Evolutionary conservation across 257 asterid genomes (phyloP).

Genomic region (Jacaranda mimosifolia): DNA sequence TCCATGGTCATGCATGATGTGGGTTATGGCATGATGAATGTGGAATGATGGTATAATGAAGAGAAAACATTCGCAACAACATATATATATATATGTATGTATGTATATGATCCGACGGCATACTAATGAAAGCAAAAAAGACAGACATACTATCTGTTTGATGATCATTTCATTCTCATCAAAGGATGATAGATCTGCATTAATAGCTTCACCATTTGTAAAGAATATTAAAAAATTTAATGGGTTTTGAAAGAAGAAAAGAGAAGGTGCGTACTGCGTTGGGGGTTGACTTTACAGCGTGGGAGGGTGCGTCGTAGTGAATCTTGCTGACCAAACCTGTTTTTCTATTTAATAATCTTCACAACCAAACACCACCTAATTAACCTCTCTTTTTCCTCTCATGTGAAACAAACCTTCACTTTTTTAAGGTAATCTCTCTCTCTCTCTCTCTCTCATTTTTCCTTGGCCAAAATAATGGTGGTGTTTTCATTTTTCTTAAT

Average conservation of each 20-base stretch:
- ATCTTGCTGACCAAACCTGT: constrained; percentile 47
- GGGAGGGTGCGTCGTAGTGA: constrained; percentile 39
- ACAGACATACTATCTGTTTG: constrained; percentile 53
- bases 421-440: not conserved
- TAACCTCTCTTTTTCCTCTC: not conserved
- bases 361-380: constrained; percentile 28
- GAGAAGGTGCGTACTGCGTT: constrained; percentile 53
- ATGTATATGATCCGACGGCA: not conserved
- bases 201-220: constrained; percentile 62
- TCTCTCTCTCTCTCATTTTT: not conserved
- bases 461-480: not conserved
- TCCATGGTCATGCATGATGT: not conserved
- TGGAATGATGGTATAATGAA: not conserved
- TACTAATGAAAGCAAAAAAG: not conserved
- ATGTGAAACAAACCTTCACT: constrained; percentile 4
- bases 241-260: constrained; percentile 38
- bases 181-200: constrained; percentile 49
- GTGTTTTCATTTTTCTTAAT: no score
- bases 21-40: not conserved
- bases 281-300: constrained; percentile 72
- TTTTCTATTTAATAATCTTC: not conserved
- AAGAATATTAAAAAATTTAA: constrained; percentile 22
- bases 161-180: constrained; percentile 27
- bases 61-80: not conserved
- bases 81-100: no score